Evolutionary conservation across 805 yeast species (phyloP).

Genomic region (Ogataea trehaloabstinens): DNA sequence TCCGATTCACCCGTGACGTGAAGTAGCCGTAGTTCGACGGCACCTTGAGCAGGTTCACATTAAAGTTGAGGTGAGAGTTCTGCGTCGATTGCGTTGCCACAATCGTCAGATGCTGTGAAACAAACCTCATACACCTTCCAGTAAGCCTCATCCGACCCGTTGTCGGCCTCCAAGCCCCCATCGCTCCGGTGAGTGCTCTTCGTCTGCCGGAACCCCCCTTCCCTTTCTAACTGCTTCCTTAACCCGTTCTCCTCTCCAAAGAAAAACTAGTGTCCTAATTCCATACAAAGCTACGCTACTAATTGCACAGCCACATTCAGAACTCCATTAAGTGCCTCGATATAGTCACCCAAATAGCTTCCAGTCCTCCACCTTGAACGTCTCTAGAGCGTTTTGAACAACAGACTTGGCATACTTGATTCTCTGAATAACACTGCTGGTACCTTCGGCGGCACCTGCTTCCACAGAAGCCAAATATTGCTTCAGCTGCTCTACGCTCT

Average conservation of each 20-base stretch:
- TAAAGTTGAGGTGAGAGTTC: conserved; percentile 32
- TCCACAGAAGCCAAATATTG: not conserved
- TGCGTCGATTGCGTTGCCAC: conserved; percentile 16
- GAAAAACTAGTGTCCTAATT: no score
- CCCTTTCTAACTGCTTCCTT: no score
- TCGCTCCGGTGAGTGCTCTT: no score
- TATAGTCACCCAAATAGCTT: conserved; percentile 42
- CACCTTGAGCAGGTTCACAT: conserved; percentile 58
- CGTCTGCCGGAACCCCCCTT: no score
- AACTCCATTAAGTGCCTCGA: no score
- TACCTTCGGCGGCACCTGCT: conserved; percentile 4
- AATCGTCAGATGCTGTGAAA: conserved; percentile 31
- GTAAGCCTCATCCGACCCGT: no score
- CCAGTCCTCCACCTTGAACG: conserved; percentile 46
- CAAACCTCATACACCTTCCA: no score
- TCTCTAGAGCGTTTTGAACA: conserved; percentile 23
- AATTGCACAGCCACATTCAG: no score
- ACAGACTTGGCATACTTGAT: conserved; percentile 27
- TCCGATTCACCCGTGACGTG: conserved; percentile 70
- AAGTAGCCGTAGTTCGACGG: conserved; percentile 80
- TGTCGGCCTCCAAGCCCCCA: no score
- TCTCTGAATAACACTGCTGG: conserved; percentile 26
- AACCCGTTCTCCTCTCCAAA: no score
- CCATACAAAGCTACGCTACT: no score
- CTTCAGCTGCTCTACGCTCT: conserved; percentile 27